These are phyloP conservation scores for Boletus patriciae DNA, from an alignment of 768 basidiomycete genomes.

Conservation along the genomic window DNA sequence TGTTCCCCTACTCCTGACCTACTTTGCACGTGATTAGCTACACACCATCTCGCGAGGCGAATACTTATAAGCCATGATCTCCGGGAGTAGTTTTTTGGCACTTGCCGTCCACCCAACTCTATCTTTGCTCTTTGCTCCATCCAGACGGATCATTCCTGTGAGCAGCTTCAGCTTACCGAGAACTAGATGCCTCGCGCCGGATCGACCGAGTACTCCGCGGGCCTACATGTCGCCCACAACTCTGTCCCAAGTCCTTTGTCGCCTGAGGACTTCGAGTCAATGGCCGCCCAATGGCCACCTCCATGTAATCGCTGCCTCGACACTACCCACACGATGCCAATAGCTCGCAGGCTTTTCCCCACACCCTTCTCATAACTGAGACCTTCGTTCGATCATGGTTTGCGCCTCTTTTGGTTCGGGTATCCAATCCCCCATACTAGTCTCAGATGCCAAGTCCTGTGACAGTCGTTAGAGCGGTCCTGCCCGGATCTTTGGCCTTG, in stretches of 20 bases:
- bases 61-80: constrained; percentile 24
- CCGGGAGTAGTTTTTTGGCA: background rate
- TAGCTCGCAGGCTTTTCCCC: too few species aligned
- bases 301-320: background rate
- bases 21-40: constrained; percentile 29
- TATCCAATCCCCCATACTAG: background rate
- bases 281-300: background rate
- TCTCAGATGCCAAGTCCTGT: constrained; percentile 2
- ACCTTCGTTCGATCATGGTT: background rate
- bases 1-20: background rate
- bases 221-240: background rate
- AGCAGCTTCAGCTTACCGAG: background rate
- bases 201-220: background rate
- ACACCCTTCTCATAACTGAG: background rate
- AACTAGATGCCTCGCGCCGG: background rate
- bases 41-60: constrained; percentile 10
- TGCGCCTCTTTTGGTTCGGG: constrained; percentile 2
- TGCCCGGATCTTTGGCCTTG: background rate
- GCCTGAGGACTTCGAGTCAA: background rate
- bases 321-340: background rate
- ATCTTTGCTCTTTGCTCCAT: too few species aligned
- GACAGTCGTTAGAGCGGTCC: background rate
- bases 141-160: too few species aligned
- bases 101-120: background rate
- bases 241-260: background rate